These are phyloP conservation scores for Plasmodium chabaudi DNA, from an alignment of 169 alveolate species.

Conservation along the genomic window DNA sequence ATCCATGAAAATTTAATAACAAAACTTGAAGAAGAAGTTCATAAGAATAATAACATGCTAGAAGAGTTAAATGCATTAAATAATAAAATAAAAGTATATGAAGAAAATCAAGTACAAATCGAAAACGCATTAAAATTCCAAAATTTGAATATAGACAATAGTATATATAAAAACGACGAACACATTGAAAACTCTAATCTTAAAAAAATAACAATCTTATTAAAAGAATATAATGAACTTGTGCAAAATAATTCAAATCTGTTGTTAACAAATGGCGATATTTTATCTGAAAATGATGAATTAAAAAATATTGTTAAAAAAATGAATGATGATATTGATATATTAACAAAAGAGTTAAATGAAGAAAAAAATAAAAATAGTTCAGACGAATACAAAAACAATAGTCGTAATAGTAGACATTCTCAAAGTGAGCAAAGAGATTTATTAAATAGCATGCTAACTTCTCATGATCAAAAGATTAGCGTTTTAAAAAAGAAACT, in stretches of 20 bases:
- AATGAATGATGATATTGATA: constrained; percentile 48
- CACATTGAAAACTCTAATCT: neutral
- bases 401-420: neutral
- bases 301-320: constrained; percentile 45
- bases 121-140: constrained; percentile 18
- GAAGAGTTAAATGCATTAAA: constrained; percentile 16
- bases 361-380: constrained; percentile 14
- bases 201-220: constrained; percentile 15
- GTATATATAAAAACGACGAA: neutral
- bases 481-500: too few relatives aligned
- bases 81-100: constrained; percentile 14
- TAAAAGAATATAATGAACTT: constrained; percentile 50
- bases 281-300: constrained; percentile 43
- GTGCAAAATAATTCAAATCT: constrained; percentile 34
- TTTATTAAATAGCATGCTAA: too few relatives aligned
- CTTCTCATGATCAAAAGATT: too few relatives aligned
- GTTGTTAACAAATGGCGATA: constrained; percentile 8
- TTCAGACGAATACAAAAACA: neutral
- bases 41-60: constrained; percentile 25
- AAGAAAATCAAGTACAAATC: constrained; percentile 26
- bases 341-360: constrained; percentile 1
- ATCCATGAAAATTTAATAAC: constrained; percentile 22
- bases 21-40: constrained; percentile 46
- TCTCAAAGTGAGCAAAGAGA: neutral
- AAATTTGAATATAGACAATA: neutral